These are phyloP conservation scores for Acanthamoeba royreba DNA, from an alignment of 208 protist species.

Conservation along the genomic window DNA sequence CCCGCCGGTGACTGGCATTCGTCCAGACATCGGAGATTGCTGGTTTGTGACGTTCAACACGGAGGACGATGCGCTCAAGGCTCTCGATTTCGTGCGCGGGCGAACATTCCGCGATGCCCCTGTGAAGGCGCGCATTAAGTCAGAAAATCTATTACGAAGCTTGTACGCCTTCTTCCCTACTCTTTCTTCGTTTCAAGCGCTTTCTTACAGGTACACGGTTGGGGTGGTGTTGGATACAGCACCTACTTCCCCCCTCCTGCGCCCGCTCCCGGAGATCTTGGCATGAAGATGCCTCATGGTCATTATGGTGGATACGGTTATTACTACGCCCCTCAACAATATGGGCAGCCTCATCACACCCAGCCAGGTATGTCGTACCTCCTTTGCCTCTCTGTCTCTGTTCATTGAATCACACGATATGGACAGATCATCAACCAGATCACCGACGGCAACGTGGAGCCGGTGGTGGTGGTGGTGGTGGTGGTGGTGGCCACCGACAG, in stretches of 20 bases:
- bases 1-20: background rate
- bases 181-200: background rate
- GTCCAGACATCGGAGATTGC: constrained; percentile 61
- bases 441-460: background rate
- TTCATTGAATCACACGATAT: background rate
- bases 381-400: background rate
- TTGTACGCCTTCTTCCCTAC: background rate
- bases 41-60: constrained; percentile 71
- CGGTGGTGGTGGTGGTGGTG: background rate
- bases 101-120: constrained; percentile 56
- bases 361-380: background rate
- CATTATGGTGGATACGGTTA: background rate
- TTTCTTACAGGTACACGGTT: background rate
- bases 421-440: background rate
- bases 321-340: background rate
- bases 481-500: background rate
- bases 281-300: background rate
- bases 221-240: background rate
- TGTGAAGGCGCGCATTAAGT: constrained; percentile 66
- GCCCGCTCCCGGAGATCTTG: background rate
- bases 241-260: background rate
- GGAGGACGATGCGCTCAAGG: constrained; percentile 57
- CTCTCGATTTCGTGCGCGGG: constrained; percentile 47
- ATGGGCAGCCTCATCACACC: background rate
- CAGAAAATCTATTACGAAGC: constrained; percentile 60